Conservation (phyloP, 371 early-diverging fungal species). For the Dinochytrium kinnereticum region DNA sequence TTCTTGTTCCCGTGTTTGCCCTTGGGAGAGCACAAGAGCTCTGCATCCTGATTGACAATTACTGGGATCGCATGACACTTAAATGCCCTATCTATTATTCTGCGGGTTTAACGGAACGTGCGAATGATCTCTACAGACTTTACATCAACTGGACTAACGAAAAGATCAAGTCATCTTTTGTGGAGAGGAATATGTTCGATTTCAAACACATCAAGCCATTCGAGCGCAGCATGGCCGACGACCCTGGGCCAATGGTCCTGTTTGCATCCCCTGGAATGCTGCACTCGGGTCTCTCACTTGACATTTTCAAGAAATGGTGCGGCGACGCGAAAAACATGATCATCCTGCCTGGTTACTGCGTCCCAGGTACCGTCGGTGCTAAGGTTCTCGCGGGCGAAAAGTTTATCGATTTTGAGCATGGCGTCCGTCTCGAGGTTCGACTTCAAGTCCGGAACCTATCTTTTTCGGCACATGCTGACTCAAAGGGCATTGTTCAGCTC, state of each 20-base stretch:
- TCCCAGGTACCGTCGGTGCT: slow-evolving; percentile 98
- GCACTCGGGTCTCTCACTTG: slow-evolving; percentile 97
- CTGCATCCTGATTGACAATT: slow-evolving; percentile 94
- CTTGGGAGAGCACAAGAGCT: slow-evolving; percentile 99
- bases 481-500: slow-evolving; percentile 97
- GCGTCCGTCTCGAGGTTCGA: slow-evolving; percentile 81
- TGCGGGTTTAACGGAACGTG: slow-evolving; percentile 96
- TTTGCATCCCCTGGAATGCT: slow-evolving; percentile 99
- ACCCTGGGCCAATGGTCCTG: slow-evolving; percentile 98
- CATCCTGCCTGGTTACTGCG: slow-evolving; percentile 98
- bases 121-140: slow-evolving; percentile 98
- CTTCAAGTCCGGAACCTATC: slow-evolving; percentile 94
- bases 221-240: slow-evolving; percentile 87
- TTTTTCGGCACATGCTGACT: slow-evolving; percentile 99
- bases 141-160: slow-evolving; percentile 99
- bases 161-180: slow-evolving; percentile 92
- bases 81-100: slow-evolving; percentile 95
- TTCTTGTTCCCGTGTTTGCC: slow-evolving; percentile 99
- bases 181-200: slow-evolving; percentile 95
- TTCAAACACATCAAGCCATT: slow-evolving; percentile 96
- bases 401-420: slow-evolving; percentile 77
- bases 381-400: slow-evolving; percentile 92
- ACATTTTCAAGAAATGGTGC: slow-evolving; percentile 99
- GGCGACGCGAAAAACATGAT: slow-evolving; percentile 93
- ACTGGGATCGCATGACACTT: slow-evolving; percentile 89